Conservation (phyloP, 2,329 filamentous ascomycete genomes). For the Alternaria triticina region DNA sequence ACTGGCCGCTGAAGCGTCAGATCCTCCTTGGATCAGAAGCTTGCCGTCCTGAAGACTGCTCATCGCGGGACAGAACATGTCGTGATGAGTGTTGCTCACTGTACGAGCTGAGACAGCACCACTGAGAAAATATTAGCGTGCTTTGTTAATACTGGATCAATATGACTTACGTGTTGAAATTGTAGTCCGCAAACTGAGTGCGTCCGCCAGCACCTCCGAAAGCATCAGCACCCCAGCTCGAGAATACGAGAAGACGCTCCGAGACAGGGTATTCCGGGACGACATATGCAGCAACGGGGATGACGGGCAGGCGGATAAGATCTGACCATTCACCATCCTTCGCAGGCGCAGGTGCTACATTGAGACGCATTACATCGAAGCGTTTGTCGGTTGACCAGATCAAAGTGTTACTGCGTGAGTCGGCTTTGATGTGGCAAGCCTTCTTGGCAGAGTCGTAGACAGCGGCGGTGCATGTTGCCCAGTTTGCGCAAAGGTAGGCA, state of each 20-base stretch:
- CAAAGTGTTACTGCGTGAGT: slow-evolving; percentile 24
- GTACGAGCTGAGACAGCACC: slow-evolving; percentile 29
- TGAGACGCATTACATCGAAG: slow-evolving; percentile 31
- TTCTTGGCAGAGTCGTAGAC: slow-evolving; percentile 24
- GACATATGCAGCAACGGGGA: slow-evolving; percentile 37
- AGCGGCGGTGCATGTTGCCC: slow-evolving; percentile 25
- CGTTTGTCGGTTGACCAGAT: slow-evolving; percentile 38
- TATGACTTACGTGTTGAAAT: slow-evolving; percentile 28
- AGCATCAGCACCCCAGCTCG: slow-evolving; percentile 34
- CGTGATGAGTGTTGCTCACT: slow-evolving; percentile 32
- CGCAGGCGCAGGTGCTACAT: slow-evolving; percentile 19
- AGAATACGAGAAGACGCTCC: slow-evolving; percentile 32
- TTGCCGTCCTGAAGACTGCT: slow-evolving; percentile 32
- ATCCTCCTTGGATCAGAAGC: slow-evolving; percentile 33
- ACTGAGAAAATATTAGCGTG: slow-evolving; percentile 17
- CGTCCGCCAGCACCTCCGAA: slow-evolving; percentile 31
- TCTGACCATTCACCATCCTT: slow-evolving; percentile 33
- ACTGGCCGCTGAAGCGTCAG: slow-evolving; percentile 29
- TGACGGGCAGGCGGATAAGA: slow-evolving; percentile 33
- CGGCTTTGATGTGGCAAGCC: slow-evolving; percentile 35
- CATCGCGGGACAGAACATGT: slow-evolving; percentile 38
- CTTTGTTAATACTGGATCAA: fast-evolving
- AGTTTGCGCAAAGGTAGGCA: slow-evolving; percentile 29
- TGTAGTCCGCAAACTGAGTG: slow-evolving; percentile 37
- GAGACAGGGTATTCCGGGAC: slow-evolving; percentile 33